Percentiles rank a stretch among this genome's conserved stretches.
Conservation (phyloP, 2,329 filamentous ascomycete species). For the Ceratocystis diversiconidia region DNA sequence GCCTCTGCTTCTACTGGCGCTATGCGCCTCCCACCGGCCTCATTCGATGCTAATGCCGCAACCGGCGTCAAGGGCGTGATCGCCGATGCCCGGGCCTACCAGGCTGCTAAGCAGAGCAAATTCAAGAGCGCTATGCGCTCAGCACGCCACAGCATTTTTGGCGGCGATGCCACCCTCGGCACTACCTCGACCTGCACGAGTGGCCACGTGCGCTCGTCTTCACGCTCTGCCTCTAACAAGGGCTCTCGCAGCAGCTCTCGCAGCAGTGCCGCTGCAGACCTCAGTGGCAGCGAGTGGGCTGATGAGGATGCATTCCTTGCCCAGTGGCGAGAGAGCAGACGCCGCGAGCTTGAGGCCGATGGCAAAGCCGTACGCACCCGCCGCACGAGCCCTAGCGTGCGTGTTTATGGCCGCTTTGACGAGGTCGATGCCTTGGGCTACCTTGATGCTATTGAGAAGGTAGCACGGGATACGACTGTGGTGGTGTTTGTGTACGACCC, state of each 20-base stretch:
- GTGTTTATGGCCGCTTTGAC: slow-evolving; percentile 65
- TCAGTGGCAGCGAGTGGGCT: slow-evolving; percentile 32
- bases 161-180: slow-evolving; percentile 26
- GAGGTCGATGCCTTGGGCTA: slow-evolving; percentile 83
- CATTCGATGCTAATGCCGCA: slow-evolving; percentile 53
- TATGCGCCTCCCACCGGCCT: slow-evolving; percentile 46
- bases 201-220: slow-evolving; percentile 23
- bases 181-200: neutral
- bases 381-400: slow-evolving; percentile 60
- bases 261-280: slow-evolving; percentile 15
- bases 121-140: slow-evolving; percentile 39
- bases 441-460: slow-evolving; percentile 91
- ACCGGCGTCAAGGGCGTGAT: slow-evolving; percentile 82
- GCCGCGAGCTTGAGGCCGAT: slow-evolving; percentile 60
- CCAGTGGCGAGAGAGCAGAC: slow-evolving; percentile 68
- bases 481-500: slow-evolving; percentile 90
- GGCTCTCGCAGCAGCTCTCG: slow-evolving; percentile 33
- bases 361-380: slow-evolving; percentile 43
- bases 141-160: slow-evolving; percentile 42
- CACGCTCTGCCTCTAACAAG: slow-evolving; percentile 27
- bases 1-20: slow-evolving; percentile 32
- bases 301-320: slow-evolving; percentile 68
- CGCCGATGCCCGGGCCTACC: slow-evolving; percentile 65
- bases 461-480: slow-evolving; percentile 63
- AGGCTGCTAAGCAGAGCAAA: slow-evolving; percentile 46